phyloP scores from a whole-genome alignment of 768 basidiomycete genomes.

The Panaeolus papilionaceus region DNA sequence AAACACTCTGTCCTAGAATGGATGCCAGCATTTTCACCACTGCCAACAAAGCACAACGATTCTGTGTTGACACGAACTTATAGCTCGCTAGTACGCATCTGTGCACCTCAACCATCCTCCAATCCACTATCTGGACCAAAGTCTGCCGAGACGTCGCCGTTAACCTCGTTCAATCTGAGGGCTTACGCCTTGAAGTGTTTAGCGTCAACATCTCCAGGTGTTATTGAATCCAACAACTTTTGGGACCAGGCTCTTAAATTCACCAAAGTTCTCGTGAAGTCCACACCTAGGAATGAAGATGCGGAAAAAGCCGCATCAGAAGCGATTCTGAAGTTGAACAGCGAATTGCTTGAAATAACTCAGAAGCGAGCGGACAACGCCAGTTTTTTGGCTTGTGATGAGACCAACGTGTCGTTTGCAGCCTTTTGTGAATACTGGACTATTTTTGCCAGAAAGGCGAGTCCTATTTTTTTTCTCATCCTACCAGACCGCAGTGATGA shows the following conservation, averaged over 20 bases:
- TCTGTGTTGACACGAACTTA: conserved; percentile 66
- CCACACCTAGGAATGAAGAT: conserved; percentile 25
- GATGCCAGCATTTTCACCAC: conserved; percentile 48
- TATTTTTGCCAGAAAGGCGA: conserved; percentile 67
- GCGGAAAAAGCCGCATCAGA: conserved; percentile 40
- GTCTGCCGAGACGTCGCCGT: conserved; percentile 15
- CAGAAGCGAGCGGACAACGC: conserved; percentile 41
- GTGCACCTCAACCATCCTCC: conserved; percentile 20
- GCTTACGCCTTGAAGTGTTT: conserved; percentile 56
- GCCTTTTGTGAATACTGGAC: conserved; percentile 78
- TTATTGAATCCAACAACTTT: conserved; percentile 58
- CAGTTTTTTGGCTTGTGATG: conserved; percentile 42
- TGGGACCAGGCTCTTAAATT: conserved; percentile 74
- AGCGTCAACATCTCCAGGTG: conserved; percentile 51
- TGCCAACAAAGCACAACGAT: conserved; percentile 63
- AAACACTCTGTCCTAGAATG: conserved; percentile 54
- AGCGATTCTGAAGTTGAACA: conserved; percentile 49
- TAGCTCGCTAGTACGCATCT: conserved; percentile 54
- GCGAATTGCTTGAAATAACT: conserved; percentile 46
- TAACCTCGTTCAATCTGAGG: conserved; percentile 37
- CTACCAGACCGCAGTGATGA: neutral
- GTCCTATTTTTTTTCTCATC: conserved; percentile 21
- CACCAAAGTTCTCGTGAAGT: conserved; percentile 50
- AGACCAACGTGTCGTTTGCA: conserved; percentile 56
- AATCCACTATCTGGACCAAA: conserved; percentile 8